phyloP scores from a whole-genome alignment of 2,329 filamentous ascomycete species.

The Passalora sequoiae region DNA sequence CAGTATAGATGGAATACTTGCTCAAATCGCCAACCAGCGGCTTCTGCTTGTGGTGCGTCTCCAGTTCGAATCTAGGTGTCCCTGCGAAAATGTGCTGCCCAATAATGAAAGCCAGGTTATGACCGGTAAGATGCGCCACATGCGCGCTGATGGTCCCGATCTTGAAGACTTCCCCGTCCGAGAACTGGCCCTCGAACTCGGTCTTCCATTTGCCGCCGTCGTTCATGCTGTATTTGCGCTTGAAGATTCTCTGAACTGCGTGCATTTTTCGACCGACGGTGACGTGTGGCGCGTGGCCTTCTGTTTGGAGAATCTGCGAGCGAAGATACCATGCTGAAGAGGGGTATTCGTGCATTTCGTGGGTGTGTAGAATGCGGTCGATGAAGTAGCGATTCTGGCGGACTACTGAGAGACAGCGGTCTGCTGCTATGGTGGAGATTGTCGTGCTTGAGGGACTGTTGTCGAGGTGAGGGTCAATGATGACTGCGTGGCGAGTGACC shows the following conservation, averaged over 20 bases:
- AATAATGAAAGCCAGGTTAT: conserved; percentile 20
- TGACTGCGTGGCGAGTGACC: conserved; percentile 43
- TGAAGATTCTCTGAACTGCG: conserved; percentile 20
- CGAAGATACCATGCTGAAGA: conserved; percentile 24
- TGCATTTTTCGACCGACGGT: conserved; percentile 14
- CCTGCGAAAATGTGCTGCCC: conserved; percentile 21
- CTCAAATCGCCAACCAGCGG: conserved; percentile 11
- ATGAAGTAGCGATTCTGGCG: conserved; percentile 19
- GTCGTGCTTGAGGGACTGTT: conserved; percentile 41
- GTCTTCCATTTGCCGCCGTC: conserved; percentile 14
- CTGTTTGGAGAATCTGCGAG: conserved; percentile 17
- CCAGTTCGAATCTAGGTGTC: conserved; percentile 13
- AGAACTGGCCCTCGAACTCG: conserved; percentile 13
- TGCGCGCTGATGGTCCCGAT: conserved; percentile 16
- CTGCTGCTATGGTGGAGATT: conserved; percentile 23
- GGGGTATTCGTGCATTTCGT: conserved; percentile 16
- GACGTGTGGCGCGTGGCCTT: conserved; percentile 17
- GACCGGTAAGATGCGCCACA: conserved; percentile 16
- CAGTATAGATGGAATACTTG: conserved; percentile 18
- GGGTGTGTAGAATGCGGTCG: conserved; percentile 22
- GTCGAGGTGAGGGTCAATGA: conserved; percentile 61
- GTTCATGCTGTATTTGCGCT: conserved; percentile 22
- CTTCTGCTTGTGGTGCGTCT: conserved; percentile 10
- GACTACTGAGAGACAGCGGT: conserved; percentile 16
- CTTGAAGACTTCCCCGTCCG: conserved; percentile 18